Base-by-base conservation (phyloP, 805 yeast genomes). In the Candida quercuum region DNA sequence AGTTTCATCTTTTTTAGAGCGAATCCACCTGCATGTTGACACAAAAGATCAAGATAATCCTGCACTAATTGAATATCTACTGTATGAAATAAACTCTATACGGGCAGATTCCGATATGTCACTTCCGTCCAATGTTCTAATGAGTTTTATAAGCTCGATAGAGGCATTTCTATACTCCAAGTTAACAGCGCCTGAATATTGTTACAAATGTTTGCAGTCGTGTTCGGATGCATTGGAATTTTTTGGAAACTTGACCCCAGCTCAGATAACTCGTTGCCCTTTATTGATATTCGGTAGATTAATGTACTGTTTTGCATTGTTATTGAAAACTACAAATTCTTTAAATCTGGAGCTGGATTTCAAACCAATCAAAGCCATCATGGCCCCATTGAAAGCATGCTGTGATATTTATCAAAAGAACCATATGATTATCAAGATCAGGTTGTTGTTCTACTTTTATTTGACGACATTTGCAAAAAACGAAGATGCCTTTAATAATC, bases 1-100 rank as follows among this genome's bases (percentile, higher is more conserved):
- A 42, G 46, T 86, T 42, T 76, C 75, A 42, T 74, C 74, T 42
- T 52, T 74, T 14, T 61, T 85, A 46, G 94, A 86, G 47, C 73
- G 70, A 36, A 75, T 81, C 23, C 56, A 52, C 13, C 31, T 32
- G 9, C 45, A 48, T 25, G 32, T 52, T 11, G 37, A 33, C 6
- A 3, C 32, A 2, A 27, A 42, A 6, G 53, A 47, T 28, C 42
- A 46, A n/a, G 43, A 42, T 4, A 51, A 52, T 25, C 29, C 35
- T 12, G 37, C 44, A 0, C 20, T 52, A 24, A 36, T 54, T 8
- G 41, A 41, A 17, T 38, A 41, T 29, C 40, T 54, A 16, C 25
- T 39, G 5, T 17, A 31, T 18, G 53, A 48, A 29, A 43, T 54
- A 17, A 46, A 45, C 6, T n/a, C 11, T 2, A 36, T 45, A 19